A percentile compares a stretch with the other conserved stretches of the same genome.
phyloP scores from a whole-genome alignment of 148 eudicot genomes.

The Cornus suecica region DNA sequence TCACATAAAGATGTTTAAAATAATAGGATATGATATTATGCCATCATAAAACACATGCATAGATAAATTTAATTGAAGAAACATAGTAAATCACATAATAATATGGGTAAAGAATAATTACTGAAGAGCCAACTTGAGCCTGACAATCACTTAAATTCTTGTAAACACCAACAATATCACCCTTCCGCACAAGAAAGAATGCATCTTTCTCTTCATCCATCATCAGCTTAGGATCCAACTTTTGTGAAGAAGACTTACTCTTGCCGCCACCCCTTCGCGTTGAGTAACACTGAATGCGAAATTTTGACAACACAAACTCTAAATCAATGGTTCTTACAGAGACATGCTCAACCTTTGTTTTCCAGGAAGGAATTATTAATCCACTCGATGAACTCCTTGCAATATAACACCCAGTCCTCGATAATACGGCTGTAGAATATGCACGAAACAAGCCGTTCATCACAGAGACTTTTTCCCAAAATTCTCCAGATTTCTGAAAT shows the following conservation, averaged over 20 bases:
- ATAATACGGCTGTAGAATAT: constrained; percentile 29
- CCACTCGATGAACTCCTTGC: constrained; percentile 20
- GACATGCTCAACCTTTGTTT: constrained; percentile 11
- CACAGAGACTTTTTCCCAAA: constrained; percentile 14
- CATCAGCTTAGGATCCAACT: constrained; percentile 12
- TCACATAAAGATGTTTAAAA: background rate
- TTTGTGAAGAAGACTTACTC: constrained; percentile 19
- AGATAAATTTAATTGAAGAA: background rate
- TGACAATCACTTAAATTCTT: constrained; percentile 62
- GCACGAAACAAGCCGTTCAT: constrained; percentile 57
- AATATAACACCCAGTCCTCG: constrained; percentile 21
- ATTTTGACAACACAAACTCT: constrained; percentile 21
- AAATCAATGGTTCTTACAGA: constrained; percentile 23
- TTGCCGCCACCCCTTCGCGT: constrained; percentile 23
- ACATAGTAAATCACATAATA: background rate
- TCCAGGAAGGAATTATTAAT: constrained; percentile 16
- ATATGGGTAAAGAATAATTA: constrained; percentile 19
- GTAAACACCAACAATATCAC: constrained; percentile 69
- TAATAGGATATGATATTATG: background rate
- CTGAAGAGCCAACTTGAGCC: constrained; percentile 69
- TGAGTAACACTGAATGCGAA: constrained; percentile 38
- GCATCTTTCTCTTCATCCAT: constrained; percentile 46
- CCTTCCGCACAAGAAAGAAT: constrained; percentile 66
- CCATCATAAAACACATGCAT: background rate
- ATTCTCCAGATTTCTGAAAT: constrained; percentile 16